Conservation (phyloP, 164 flowering plant genomes). For the Nelumbo lutea region DNA sequence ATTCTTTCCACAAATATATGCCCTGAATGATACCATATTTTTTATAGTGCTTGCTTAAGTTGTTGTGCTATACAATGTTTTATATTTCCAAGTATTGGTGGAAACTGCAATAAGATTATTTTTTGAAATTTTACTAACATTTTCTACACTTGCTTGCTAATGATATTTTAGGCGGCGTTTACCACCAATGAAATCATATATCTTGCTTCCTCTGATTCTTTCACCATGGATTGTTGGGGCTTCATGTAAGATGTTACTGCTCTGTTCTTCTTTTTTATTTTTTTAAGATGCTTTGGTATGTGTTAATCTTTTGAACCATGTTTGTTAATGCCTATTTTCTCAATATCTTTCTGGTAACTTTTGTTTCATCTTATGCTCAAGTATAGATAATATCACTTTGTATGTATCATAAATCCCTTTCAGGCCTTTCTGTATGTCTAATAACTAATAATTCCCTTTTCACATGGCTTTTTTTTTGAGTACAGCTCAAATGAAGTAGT, state of each 20-base stretch:
- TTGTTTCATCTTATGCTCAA: neutral
- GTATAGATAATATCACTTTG: neutral
- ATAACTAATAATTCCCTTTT: too few species aligned
- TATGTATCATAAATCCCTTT: too few species aligned
- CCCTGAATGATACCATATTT: neutral
- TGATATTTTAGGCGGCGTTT: slow-evolving; percentile 56
- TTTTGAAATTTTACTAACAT: neutral
- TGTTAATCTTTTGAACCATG: neutral
- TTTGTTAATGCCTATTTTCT: neutral
- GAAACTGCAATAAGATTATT: neutral
- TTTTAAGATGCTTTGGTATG: neutral
- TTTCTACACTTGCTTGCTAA: slow-evolving; percentile 2
- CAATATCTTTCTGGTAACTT: neutral
- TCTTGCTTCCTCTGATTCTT: slow-evolving; percentile 58
- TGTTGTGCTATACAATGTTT: neutral
- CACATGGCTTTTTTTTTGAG: too few species aligned
- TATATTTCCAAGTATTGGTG: neutral
- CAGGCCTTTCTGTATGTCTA: too few species aligned
- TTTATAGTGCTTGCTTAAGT: neutral
- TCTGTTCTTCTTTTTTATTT: neutral
- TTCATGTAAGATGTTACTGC: slow-evolving; percentile 48
- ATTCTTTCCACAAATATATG: neutral
- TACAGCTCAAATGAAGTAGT: too few species aligned
- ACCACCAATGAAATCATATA: slow-evolving; percentile 60
- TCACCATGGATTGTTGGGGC: slow-evolving; percentile 71